Evolutionary conservation across 2,329 filamentous ascomycete species (phyloP).

Genomic region (Talaromyces sp.): DNA sequence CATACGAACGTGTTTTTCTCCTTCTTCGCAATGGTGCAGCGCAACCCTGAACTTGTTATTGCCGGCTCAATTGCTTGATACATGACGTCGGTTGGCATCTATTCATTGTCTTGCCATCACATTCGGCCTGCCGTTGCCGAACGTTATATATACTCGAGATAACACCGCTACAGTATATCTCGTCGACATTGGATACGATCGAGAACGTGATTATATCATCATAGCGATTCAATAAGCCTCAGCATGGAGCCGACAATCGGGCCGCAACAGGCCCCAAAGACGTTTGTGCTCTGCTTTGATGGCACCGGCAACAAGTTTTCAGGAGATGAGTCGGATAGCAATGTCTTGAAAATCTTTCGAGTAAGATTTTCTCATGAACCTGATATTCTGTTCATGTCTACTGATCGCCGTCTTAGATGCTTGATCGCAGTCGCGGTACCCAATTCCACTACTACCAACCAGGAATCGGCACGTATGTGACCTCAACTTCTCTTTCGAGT

Average conservation of each 20-base stretch:
- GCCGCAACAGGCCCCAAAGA: slow-evolving; percentile 26
- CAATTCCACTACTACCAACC: slow-evolving; percentile 43
- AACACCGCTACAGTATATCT: neutral
- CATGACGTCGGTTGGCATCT: neutral
- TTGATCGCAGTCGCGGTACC: slow-evolving; percentile 35
- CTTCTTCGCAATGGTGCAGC: neutral
- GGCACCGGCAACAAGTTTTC: slow-evolving; percentile 43
- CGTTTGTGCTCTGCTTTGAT: slow-evolving; percentile 41
- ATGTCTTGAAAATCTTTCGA: slow-evolving; percentile 44
- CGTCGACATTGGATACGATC: neutral
- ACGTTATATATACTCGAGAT: neutral
- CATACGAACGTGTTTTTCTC: neutral
- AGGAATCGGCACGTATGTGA: slow-evolving; percentile 44
- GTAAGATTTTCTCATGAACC: slow-evolving; percentile 22
- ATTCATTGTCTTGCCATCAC: neutral
- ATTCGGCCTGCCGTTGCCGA: neutral
- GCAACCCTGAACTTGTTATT: neutral
- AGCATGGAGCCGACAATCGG: slow-evolving; percentile 18
- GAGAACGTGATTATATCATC: neutral
- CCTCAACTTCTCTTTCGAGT: slow-evolving; percentile 30
- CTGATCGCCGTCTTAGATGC: slow-evolving; percentile 27
- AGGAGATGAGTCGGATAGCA: slow-evolving; percentile 43
- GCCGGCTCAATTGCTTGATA: neutral
- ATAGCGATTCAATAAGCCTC: neutral
- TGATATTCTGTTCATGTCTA: neutral